phyloP scores from a whole-genome alignment of 2,329 filamentous ascomycete genomes.

The Fusarium abutilonis region DNA sequence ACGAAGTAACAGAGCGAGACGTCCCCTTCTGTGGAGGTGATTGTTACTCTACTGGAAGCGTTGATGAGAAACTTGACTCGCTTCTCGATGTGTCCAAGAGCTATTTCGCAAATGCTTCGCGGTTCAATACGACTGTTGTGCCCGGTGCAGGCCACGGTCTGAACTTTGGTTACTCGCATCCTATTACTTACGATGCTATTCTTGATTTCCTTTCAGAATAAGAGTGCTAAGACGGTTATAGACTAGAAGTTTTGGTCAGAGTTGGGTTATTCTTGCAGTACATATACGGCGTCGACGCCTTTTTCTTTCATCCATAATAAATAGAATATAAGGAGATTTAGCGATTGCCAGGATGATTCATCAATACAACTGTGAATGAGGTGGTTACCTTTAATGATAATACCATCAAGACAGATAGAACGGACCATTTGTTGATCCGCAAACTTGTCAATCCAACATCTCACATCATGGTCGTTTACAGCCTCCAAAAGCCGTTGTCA shows the following conservation, averaged over 20 bases:
- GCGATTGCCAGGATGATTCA: not conserved
- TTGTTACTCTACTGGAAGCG: slow-evolving; percentile 58
- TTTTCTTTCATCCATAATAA: not conserved
- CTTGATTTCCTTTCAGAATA: slow-evolving; percentile 50
- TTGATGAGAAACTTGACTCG: slow-evolving; percentile 50
- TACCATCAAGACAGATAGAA: not conserved
- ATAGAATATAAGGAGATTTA: not conserved
- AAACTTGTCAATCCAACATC: not conserved
- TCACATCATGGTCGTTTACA: not conserved
- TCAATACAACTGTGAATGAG: too few species aligned
- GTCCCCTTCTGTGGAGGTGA: slow-evolving; percentile 70
- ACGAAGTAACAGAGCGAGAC: slow-evolving; percentile 53
- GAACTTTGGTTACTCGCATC: slow-evolving; percentile 56
- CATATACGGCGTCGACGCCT: not conserved
- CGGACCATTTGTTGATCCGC: slow-evolving; percentile 11
- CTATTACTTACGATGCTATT: slow-evolving; percentile 50
- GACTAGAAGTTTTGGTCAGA: not conserved
- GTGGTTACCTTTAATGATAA: not conserved
- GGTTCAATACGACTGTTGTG: slow-evolving; percentile 65
- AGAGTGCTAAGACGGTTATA: not conserved
- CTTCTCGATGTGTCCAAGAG: slow-evolving; percentile 55
- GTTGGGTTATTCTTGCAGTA: not conserved
- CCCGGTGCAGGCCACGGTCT: slow-evolving; percentile 62
- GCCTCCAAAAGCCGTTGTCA: slow-evolving; percentile 40
- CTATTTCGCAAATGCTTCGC: slow-evolving; percentile 57